Evolutionary conservation across 73 alveolate genomes (phyloP), one percentile per base, ranked within the genome.

Genomic region (Paramecium caudatum): DNA sequence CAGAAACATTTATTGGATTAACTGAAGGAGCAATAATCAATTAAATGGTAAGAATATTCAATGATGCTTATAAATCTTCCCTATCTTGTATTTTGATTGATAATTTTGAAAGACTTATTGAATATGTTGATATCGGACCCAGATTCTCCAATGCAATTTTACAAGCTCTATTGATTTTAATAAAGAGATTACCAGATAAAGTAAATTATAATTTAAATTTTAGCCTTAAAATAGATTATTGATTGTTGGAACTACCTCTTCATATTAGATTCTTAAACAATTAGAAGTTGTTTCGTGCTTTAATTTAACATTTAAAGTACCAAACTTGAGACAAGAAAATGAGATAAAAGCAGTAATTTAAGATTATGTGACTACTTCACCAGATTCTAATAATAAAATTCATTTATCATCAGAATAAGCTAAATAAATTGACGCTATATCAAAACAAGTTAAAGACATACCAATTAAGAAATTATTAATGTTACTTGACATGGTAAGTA

Each of bases 51-150:
- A 99, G 96, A 80, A 96, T 98, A 90, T 98, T 99, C 83, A 99
- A 98, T 74, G 99, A 98, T 91, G 99, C 99, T 7, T 99, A 99
- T 94, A 98, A 98, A 94, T 94, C 99, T 23, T 98, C 98, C 36
- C 36, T 46, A 2, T 70, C 93, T 37, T 62, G 80, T 43, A 86
- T 99, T 69, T 98, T 99, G 74, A 95, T 99, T 33, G 99, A 99
- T 94, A 98, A 98, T 90, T 86, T 99, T 47, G 99, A 99, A 91
- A 94, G 99, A 82, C 93, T 99, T 43, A 95, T 99, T 78, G 99
- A 99, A 91, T 99, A 93, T 92, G 98, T 98, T 48, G 98, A 98
- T 82, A 94, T 97, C 48, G 99, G 99, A 17, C 99, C 99, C 19
- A 96, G 99, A 91, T 99, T 99, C 88, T 98, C 99, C 39, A 98